These are phyloP conservation scores for Glycyrrhiza uralensis DNA, from an alignment of 306 rosid genomes.

Conservation along the genomic window DNA sequence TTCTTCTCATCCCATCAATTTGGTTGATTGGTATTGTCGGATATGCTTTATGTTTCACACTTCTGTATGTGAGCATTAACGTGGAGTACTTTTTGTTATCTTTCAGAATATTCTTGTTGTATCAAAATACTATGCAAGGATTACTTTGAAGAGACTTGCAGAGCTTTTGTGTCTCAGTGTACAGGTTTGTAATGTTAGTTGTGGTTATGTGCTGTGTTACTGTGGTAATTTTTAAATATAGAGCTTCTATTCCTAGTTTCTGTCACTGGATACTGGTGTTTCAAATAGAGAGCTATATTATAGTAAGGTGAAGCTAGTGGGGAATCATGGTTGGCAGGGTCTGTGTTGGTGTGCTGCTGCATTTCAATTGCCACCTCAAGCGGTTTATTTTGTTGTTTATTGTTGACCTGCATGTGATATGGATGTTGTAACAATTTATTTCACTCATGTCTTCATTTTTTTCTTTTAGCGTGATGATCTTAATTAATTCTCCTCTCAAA, in stretches of 20 bases:
- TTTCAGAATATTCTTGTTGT: constrained; percentile 87
- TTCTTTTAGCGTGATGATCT: background rate
- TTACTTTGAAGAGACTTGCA: constrained; percentile 70
- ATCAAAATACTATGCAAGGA: constrained; percentile 70
- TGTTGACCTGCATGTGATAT: constrained; percentile 4
- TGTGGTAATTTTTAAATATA: background rate
- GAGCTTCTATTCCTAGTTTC: background rate
- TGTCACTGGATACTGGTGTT: background rate
- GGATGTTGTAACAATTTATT: background rate
- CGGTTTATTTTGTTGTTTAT: background rate
- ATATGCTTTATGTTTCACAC: constrained; percentile 7
- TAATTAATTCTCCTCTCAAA: background rate
- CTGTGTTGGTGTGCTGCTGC: constrained; percentile 1
- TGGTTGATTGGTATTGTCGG: background rate
- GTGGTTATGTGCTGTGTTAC: background rate
- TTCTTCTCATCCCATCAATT: background rate
- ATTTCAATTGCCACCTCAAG: background rate
- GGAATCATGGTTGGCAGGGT: background rate
- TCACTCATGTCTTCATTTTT: background rate
- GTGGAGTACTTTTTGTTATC: background rate
- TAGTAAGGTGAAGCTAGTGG: background rate
- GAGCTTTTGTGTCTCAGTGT: constrained; percentile 71
- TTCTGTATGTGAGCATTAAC: constrained; percentile 11
- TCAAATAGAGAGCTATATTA: background rate
- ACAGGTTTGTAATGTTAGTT: constrained; percentile 52